Base-by-base conservation (phyloP, 2,329 filamentous ascomycete species). In the Fusarium sp. region DNA sequence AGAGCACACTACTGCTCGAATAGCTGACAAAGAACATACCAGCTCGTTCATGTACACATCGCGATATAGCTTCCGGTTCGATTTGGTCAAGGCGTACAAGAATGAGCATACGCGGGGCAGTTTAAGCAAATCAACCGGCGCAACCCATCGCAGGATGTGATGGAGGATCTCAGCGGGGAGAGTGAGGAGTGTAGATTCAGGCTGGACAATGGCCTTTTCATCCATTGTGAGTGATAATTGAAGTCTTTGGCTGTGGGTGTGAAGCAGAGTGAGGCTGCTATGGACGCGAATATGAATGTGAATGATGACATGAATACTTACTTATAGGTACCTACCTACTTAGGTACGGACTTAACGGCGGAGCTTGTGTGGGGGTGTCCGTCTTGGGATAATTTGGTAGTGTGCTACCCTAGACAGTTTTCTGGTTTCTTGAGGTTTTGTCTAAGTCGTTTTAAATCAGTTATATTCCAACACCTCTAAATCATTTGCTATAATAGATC, bases 161-260 rank as follows among this genome's bases (percentile, higher is more conserved):
- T 89, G 85, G 25, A 91, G 72, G 38, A 91, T 80, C 77, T 91
- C 89, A 7, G 83, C 79, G 8, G 88, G 87, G 22, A 89, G 81
- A 15, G 58, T 62, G 28, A 73, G 64, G 12, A 67, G 67, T 60
- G 63, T 60, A 35, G 50, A 53, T 45, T 61, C 34, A 38, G 49
- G 12, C 7, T 40, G 28, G 11, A 24, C 24, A 22, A 44, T 12
- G 6, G 35, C 32, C 13, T 34, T 15, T 12, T 40, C 35, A 6
- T 53, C 53, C 61, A 68, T 68, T 22, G 11, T 38, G 22, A 15
- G 51, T 39, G 32, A 28, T 22, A 42, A 15, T 39, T 34, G 19
- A 29, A 32, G 10, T 25, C 19, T 19, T 19, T 19, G 19, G 19
- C 19, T 19, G 19, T 19, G 19, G 19, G 19, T 3, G 19, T 19